Percentiles rank a stretch among this genome's conserved stretches.
These are phyloP conservation scores for Phytophthora citrophthora DNA, from an alignment of 352 stramenopile genomes.

Conservation along the genomic window DNA sequence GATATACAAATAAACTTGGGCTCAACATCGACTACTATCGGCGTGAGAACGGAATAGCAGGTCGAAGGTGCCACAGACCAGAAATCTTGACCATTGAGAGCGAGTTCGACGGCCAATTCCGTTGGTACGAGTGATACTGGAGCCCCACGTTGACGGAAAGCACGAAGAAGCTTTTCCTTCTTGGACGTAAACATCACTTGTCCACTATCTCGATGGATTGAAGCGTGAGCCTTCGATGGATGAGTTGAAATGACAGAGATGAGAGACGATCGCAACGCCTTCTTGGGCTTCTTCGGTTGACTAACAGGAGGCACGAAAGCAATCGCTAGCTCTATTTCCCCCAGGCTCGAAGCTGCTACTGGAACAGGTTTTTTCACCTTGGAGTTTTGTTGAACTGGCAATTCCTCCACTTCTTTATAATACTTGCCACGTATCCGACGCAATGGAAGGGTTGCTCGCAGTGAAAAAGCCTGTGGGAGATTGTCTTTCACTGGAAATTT, in stretches of 20 bases:
- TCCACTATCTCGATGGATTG: constrained; percentile 17
- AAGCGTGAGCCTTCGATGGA: neutral
- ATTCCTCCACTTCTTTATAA: constrained; percentile 25
- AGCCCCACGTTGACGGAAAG: constrained; percentile 46
- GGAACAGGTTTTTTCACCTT: constrained; percentile 19
- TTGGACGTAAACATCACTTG: constrained; percentile 19
- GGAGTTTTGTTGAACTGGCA: neutral
- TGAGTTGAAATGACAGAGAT: constrained; percentile 58
- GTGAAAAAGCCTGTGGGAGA: constrained; percentile 36
- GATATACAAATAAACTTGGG: constrained; percentile 50
- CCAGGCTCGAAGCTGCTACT: constrained; percentile 22
- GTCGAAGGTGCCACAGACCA: constrained; percentile 50
- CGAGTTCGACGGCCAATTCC: constrained; percentile 60
- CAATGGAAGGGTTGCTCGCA: constrained; percentile 63
- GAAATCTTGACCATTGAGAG: constrained; percentile 74
- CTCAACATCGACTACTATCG: constrained; percentile 46
- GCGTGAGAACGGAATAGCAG: constrained; percentile 45
- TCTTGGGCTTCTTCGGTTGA: constrained; percentile 26
- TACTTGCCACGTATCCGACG: constrained; percentile 38
- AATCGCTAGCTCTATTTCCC: constrained; percentile 61
- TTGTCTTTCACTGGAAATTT: constrained; percentile 36
- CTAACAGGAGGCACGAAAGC: constrained; percentile 42
- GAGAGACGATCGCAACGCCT: constrained; percentile 51
- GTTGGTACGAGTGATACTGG: constrained; percentile 45
- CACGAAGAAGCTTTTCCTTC: constrained; percentile 58